Evolutionary conservation across 202 grass and related monocot genomes (phyloP).

Genomic region (Brachypodium distachyon): DNA sequence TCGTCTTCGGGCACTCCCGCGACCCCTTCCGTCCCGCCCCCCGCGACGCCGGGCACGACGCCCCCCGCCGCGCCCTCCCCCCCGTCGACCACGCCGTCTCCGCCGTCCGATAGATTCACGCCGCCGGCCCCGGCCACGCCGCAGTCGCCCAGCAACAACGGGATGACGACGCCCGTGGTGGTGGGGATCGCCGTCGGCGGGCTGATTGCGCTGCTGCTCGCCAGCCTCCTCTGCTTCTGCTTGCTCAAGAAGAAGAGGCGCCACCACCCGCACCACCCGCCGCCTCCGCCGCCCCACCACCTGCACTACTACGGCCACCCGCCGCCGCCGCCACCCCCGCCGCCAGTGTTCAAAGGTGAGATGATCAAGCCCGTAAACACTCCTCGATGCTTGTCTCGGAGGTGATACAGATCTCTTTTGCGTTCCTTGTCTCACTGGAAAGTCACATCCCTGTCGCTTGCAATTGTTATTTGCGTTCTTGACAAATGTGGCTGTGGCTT

Average conservation of each 20-base stretch:
- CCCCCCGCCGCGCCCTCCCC: neutral
- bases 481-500: neutral
- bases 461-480: neutral
- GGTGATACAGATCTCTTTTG: slow-evolving; percentile 5
- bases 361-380: neutral
- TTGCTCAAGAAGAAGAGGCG: slow-evolving; percentile 46
- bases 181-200: slow-evolving; percentile 53
- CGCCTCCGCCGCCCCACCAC: slow-evolving; percentile 34
- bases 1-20: neutral
- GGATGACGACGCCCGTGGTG: slow-evolving; percentile 26
- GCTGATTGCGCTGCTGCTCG: slow-evolving; percentile 44
- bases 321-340: slow-evolving; percentile 37
- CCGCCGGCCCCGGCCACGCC: neutral
- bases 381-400: neutral
- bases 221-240: slow-evolving; percentile 44
- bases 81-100: slow-evolving; percentile 3
- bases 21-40: neutral
- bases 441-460: slow-evolving; percentile 11
- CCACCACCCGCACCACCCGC: slow-evolving; percentile 15
- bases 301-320: slow-evolving; percentile 54
- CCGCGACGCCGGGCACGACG: neutral
- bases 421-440: neutral
- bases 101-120: neutral
- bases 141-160: neutral
- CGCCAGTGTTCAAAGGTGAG: slow-evolving; percentile 65